Conservation (phyloP, 2,329 filamentous ascomycete species). For the Aspergillus sergii region DNA sequence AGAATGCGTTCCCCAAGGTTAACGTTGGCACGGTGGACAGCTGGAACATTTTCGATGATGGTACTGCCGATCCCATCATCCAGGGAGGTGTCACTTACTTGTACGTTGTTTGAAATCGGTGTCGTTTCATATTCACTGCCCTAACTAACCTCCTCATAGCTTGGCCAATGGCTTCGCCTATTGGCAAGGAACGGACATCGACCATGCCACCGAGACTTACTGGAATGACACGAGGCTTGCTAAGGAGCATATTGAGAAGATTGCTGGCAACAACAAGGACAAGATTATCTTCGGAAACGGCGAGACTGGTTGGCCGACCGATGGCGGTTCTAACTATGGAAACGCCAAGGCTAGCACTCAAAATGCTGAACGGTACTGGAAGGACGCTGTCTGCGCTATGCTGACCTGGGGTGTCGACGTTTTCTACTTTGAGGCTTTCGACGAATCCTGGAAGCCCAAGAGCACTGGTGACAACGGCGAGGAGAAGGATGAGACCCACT, state of each 20-base stretch:
- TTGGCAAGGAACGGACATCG: constrained; percentile 66
- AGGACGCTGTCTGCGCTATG: constrained; percentile 64
- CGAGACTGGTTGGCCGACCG: constrained; percentile 69
- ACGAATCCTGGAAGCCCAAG: constrained; percentile 71
- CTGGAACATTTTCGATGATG: constrained; percentile 73
- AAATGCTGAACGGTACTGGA: constrained; percentile 64
- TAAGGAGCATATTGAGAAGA: constrained; percentile 62
- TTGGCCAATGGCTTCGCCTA: constrained; percentile 72
- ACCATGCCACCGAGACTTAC: constrained; percentile 63
- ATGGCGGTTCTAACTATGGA: constrained; percentile 63
- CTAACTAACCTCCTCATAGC: constrained; percentile 27
- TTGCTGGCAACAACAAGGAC: constrained; percentile 55
- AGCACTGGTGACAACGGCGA: constrained; percentile 65
- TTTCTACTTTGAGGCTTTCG: constrained; percentile 75
- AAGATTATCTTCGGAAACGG: constrained; percentile 69
- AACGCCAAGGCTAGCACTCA: constrained; percentile 61
- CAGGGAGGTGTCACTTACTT: constrained; percentile 62
- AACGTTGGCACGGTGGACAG: constrained; percentile 70
- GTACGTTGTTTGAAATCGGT: constrained; percentile 33
- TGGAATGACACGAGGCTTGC: constrained; percentile 69
- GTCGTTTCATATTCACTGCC: background rate
- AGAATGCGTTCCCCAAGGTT: constrained; percentile 56
- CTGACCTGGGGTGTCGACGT: constrained; percentile 68
- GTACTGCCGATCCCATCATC: constrained; percentile 67
- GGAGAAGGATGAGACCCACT: constrained; percentile 65